phyloP scores from a whole-genome alignment of 1,284 basidiomycete species.

The Boletus sp. region DNA sequence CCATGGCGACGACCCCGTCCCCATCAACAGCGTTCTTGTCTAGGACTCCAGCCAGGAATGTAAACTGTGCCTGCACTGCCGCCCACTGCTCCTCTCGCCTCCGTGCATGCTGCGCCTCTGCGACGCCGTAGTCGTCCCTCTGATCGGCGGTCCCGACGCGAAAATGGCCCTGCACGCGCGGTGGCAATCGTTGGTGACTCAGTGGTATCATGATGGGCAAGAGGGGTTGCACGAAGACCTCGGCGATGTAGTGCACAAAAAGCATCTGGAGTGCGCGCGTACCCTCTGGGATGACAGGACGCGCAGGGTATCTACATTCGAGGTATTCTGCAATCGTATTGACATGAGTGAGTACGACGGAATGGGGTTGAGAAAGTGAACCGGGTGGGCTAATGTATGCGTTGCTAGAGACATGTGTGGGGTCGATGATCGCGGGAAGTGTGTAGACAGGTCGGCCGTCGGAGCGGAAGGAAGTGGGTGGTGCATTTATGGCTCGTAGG shows the following conservation, averaged over 20 bases:
- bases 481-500: slow-evolving; percentile 59
- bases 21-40: slow-evolving; percentile 64
- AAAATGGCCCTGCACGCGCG: slow-evolving; percentile 58
- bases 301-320: slow-evolving; percentile 66
- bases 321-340: slow-evolving; percentile 71
- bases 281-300: slow-evolving; percentile 69
- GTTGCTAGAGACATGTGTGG: slow-evolving; percentile 18
- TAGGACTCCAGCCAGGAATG: slow-evolving; percentile 61
- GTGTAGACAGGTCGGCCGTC: slow-evolving; percentile 67
- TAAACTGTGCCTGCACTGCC: slow-evolving; percentile 64
- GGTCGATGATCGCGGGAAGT: slow-evolving; percentile 65
- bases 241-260: slow-evolving; percentile 71
- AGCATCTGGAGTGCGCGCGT: slow-evolving; percentile 65
- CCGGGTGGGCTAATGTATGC: slow-evolving; percentile 10
- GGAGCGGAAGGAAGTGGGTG: slow-evolving; percentile 52
- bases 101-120: slow-evolving; percentile 28
- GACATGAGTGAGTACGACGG: slow-evolving; percentile 57
- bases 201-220: slow-evolving; percentile 71
- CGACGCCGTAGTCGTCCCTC: not conserved
- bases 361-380: slow-evolving; percentile 30
- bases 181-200: slow-evolving; percentile 61
- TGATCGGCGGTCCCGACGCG: not conserved
- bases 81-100: slow-evolving; percentile 66
- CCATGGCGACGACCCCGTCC: slow-evolving; percentile 67
- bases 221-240: slow-evolving; percentile 66